phyloP scores from a whole-genome alignment of 2,329 filamentous ascomycete species.

The Penicillium crustosum region DNA sequence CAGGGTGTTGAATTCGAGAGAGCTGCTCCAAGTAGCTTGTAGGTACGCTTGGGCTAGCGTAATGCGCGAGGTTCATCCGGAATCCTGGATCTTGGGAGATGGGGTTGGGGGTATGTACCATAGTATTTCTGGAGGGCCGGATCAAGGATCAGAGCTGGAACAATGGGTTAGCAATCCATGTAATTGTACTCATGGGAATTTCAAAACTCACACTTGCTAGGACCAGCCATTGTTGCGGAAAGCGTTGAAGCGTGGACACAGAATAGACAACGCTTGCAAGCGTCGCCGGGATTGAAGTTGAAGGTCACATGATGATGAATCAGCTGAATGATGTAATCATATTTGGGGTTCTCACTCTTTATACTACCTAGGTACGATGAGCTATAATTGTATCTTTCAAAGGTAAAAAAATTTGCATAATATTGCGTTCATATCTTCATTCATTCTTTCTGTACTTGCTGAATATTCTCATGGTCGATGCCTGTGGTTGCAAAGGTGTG shows the following conservation, averaged over 20 bases:
- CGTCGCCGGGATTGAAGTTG: conserved; percentile 15
- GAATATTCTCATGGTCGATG: background rate
- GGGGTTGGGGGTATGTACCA: conserved; percentile 41
- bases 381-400: background rate
- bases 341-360: too few species aligned
- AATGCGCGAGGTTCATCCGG: background rate
- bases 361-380: background rate
- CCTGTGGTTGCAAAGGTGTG: background rate
- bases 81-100: conserved; percentile 5
- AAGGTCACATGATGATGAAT: conserved; percentile 15
- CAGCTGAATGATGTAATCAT: conserved; percentile 10
- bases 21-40: background rate
- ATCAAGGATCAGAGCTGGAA: conserved; percentile 44
- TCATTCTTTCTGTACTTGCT: background rate
- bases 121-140: conserved; percentile 52
- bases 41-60: background rate
- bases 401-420: too few species aligned
- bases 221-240: conserved; percentile 51
- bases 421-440: background rate
- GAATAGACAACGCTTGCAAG: conserved; percentile 7
- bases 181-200: background rate
- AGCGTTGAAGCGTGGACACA: conserved; percentile 20
- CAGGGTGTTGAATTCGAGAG: background rate
- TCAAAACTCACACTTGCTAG: conserved; percentile 46
- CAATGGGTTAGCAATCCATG: conserved; percentile 53